phyloP scores from a whole-genome alignment of 208 protist species.

The Acanthamoeba castellanii region DNA sequence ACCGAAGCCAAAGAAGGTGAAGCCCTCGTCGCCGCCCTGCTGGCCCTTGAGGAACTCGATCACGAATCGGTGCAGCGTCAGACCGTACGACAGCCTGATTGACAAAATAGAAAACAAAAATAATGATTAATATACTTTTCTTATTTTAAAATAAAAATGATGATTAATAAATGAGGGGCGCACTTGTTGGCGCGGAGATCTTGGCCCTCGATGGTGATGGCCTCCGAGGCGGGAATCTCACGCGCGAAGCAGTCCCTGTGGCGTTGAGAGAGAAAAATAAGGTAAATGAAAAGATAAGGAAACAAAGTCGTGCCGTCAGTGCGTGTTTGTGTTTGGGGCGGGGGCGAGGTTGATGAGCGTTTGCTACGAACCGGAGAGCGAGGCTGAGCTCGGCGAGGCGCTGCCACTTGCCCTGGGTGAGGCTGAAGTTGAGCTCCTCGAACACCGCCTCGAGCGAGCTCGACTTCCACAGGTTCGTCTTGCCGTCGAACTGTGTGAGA shows the following conservation, averaged over 20 bases:
- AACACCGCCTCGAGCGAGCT: constrained; percentile 7
- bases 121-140: neutral
- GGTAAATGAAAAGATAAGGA: too few species aligned
- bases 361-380: neutral
- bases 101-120: too few species aligned
- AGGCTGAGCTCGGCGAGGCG: constrained; percentile 17
- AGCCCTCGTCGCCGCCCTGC: constrained; percentile 20
- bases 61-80: constrained; percentile 62
- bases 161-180: neutral
- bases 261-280: neutral
- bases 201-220: constrained; percentile 1
- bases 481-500: constrained; percentile 5
- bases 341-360: too few species aligned
- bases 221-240: neutral
- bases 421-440: constrained; percentile 26
- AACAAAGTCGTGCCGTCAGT: too few species aligned
- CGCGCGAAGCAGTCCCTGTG: neutral
- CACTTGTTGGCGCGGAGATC: neutral
- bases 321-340: too few species aligned
- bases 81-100: constrained; percentile 7
- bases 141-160: neutral
- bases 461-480: neutral
- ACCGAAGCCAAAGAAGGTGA: constrained; percentile 64
- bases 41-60: constrained; percentile 43
- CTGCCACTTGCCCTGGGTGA: constrained; percentile 36